Base-by-base conservation (phyloP, 2,329 filamentous ascomycete genomes). In the Dactylonectria macrodidyma region DNA sequence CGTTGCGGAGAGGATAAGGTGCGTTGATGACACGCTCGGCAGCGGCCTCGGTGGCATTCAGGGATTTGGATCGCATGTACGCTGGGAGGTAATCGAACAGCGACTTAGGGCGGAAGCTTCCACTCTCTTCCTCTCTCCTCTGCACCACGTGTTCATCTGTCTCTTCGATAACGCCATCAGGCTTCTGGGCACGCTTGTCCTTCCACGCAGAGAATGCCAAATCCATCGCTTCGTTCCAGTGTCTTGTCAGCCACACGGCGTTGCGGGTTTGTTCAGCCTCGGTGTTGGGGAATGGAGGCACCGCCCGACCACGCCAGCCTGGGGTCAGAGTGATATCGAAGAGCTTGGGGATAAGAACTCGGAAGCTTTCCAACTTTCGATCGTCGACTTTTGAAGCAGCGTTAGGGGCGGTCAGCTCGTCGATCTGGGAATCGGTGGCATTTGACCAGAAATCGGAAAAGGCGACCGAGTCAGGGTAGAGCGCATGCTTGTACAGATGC, bases 251-350 rank as follows among this genome's bases (percentile, higher is more conserved):
- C 56, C 83, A 82, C 2, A 84, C 83, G 2, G 87, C 87, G 67
- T 89, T 89, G 65, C 86, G 86, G 72, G 88, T 79, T 69, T 90
- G 84, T 69, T 88, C 87, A 2, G 84, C 81, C 44, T 81, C 81
- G 14, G 79, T 83, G 71, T 87, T 86, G 11, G 85, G 85, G 14
- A 65, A 70, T 1, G 85, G 81, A 1, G 86, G 82, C 2, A 74
- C 60, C 0, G 82, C 82, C 2, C 88, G 83, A 10, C 78, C 78
- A 7, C 81, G 76, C 85, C 88, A 90, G 1, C 85, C 88, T 0
- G 88, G 88, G 0, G 85, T 79, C 1, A 90, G 75, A 0, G 87
- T 86, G 3, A 88, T 82, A 71, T 90, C 88, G 59, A 89, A 82
- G 2, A 88, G 75, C 46, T 81, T 79, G 0, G 88, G 87, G 12